phyloP scores from a whole-genome alignment of 257 asterid species.

The Osmanthus fragrans region DNA sequence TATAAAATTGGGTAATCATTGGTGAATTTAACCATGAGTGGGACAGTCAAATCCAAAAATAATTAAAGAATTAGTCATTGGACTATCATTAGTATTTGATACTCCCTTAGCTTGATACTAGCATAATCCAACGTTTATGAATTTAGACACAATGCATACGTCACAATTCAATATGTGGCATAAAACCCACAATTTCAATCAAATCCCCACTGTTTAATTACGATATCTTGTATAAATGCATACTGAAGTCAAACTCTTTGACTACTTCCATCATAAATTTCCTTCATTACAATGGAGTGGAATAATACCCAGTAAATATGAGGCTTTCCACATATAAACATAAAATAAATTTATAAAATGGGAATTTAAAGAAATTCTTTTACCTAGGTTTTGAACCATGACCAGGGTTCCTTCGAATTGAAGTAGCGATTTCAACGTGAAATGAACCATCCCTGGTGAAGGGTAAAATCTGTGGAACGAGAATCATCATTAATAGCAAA shows the following conservation, averaged over 20 bases:
- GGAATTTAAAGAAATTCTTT: not conserved
- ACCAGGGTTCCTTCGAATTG: slow-evolving; percentile 26
- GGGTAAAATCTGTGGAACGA: not conserved
- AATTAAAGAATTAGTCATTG: no score
- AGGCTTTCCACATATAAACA: not conserved
- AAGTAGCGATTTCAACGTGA: slow-evolving; percentile 19
- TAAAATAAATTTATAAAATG: not conserved
- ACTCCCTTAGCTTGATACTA: not conserved
- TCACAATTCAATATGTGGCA: not conserved
- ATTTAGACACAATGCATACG: not conserved
- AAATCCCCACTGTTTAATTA: not conserved
- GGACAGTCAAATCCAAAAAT: no score
- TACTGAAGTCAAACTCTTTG: no score
- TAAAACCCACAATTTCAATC: not conserved
- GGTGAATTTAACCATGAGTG: no score
- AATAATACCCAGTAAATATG: not conserved
- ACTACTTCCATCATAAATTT: not conserved
- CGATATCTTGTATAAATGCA: not conserved
- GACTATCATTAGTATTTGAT: not conserved
- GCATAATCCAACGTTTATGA: not conserved
- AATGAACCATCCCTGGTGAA: slow-evolving; percentile 13
- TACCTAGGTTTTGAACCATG: slow-evolving; percentile 43
- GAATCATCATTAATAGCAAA: slow-evolving; percentile 2
- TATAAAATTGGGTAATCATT: no score
- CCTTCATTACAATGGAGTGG: not conserved